A percentile compares a stretch with the other conserved stretches of the same genome.
These are phyloP conservation scores for Penicillium psychrosexuale DNA, from an alignment of 2,329 filamentous ascomycete genomes.

Conservation along the genomic window DNA sequence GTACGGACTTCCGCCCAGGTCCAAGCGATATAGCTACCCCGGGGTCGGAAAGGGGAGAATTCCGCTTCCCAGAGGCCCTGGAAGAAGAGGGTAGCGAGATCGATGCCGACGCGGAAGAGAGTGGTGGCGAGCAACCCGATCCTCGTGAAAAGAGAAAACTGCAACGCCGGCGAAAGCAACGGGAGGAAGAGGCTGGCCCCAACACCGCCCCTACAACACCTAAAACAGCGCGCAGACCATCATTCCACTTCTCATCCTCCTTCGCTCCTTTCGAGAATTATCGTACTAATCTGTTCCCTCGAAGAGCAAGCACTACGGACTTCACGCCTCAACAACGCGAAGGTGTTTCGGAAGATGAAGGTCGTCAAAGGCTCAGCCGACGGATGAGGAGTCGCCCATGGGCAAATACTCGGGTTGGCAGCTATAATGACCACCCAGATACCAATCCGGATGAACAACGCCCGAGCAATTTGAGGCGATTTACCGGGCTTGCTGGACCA, in stretches of 20 bases:
- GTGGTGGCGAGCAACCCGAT: constrained; percentile 68
- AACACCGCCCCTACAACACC: constrained; percentile 68
- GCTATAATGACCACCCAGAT: constrained; percentile 51
- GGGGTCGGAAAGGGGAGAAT: constrained; percentile 48
- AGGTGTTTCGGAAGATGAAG: constrained; percentile 72
- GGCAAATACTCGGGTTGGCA: constrained; percentile 49
- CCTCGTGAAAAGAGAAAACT: constrained; percentile 58
- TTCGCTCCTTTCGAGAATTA: constrained; percentile 46
- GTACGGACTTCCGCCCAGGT: constrained; percentile 40
- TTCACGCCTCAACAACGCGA: constrained; percentile 55
- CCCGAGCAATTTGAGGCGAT: constrained; percentile 62
- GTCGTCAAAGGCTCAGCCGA: constrained; percentile 61
- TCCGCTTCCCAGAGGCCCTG: constrained; percentile 54
- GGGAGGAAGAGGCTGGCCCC: constrained; percentile 48
- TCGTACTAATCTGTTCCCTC: constrained; percentile 53
- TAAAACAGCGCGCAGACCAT: constrained; percentile 43
- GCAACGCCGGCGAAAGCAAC: constrained; percentile 56
- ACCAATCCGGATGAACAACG: constrained; percentile 54
- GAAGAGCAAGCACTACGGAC: constrained; percentile 66
- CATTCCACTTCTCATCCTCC: constrained; percentile 47
- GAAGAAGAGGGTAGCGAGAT: constrained; percentile 64
- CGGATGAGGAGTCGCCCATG: constrained; percentile 58
- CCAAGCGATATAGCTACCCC: constrained; percentile 44
- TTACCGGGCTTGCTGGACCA: constrained; percentile 63
- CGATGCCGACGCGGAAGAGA: constrained; percentile 80